Evolutionary conservation across 2,329 filamentous ascomycete species (phyloP), one percentile per base, ranked within the genome.

Genomic region (Pyricularia grisea): DNA sequence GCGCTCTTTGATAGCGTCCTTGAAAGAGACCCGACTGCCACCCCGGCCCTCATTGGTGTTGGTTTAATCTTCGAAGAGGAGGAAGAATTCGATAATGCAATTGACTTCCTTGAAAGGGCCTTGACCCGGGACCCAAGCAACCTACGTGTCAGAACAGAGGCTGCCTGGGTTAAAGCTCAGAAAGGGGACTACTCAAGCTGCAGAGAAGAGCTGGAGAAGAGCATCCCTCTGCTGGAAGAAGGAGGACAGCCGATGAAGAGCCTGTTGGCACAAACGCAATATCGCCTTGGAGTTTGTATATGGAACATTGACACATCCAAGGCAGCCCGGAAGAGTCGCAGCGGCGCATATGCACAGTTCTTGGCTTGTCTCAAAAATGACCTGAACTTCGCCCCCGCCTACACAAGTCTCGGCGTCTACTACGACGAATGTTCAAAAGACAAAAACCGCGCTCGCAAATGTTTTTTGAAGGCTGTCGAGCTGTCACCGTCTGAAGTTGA

Each of bases 391-490:
- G 94, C 95, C 0, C 92, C 95, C 0, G 90, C 94, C 2, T 99
- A 98, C 77, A 97, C 94, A 0, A 93, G 89, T 72, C 86, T 99
- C 4, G 95, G 95, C 20, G 83, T 94, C 9, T 99, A 91, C 80
- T 99, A 97, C 76, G 88, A 90, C 6, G 94, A 98, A 75, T 97
- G 97, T 76, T 91, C 88, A 69, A 93, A 90, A 72, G 95, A 98
- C 78, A 93, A 89, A 78, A 91, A 90, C 74, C 85, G 96, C 75
- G 93, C 94, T 10, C 87, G 92, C n/a, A 90, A 92, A 72, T 98
- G 94, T 76, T 98, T 98, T 75, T 92, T 97, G 74, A 97, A 98
- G 77, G 95, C 95, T 0, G 92, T 99, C 67, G 95, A 99, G 77
- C 81, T 99, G 3, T 99, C 95, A 0, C 82, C 93, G 0, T 90